These are phyloP conservation scores for Claviceps pazoutovae DNA, from an alignment of 2,329 filamentous ascomycete genomes.

Conservation along the genomic window DNA sequence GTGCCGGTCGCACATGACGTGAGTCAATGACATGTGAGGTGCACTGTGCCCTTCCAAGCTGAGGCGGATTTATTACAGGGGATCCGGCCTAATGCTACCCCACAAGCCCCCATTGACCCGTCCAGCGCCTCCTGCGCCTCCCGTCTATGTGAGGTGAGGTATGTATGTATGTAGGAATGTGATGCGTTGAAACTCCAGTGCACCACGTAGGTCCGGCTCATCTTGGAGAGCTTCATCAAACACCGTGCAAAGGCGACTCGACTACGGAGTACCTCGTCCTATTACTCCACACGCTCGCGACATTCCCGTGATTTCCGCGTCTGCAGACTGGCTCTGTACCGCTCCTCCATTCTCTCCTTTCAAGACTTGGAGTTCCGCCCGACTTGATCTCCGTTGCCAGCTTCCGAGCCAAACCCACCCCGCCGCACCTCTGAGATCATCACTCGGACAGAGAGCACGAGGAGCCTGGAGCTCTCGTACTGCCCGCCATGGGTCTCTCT, in stretches of 20 bases:
- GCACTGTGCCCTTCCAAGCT: not conserved
- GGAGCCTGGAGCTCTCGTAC: conserved; percentile 7
- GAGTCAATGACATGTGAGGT: too few relatives aligned
- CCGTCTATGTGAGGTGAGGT: not conserved
- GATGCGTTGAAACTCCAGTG: not conserved
- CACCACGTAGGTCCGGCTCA: not conserved
- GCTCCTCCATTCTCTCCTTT: not conserved
- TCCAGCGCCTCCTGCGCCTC: not conserved
- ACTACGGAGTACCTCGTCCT: too few relatives aligned
- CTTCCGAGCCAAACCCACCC: not conserved
- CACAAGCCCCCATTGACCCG: not conserved
- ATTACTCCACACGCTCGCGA: not conserved
- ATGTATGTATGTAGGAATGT: too few relatives aligned
- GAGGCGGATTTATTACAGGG: not conserved
- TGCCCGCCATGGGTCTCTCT: conserved; percentile 63
- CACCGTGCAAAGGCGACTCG: not conserved
- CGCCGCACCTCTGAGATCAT: not conserved
- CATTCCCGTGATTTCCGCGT: not conserved
- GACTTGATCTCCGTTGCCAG: not conserved
- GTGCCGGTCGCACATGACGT: too few relatives aligned
- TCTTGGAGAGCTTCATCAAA: not conserved
- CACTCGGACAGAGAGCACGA: not conserved
- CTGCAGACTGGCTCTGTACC: conserved; percentile 2
- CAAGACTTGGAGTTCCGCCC: not conserved
- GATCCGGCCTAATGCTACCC: not conserved